phyloP scores from a whole-genome alignment of 2,329 filamentous ascomycete species.

The Epicoccum nigrum region DNA sequence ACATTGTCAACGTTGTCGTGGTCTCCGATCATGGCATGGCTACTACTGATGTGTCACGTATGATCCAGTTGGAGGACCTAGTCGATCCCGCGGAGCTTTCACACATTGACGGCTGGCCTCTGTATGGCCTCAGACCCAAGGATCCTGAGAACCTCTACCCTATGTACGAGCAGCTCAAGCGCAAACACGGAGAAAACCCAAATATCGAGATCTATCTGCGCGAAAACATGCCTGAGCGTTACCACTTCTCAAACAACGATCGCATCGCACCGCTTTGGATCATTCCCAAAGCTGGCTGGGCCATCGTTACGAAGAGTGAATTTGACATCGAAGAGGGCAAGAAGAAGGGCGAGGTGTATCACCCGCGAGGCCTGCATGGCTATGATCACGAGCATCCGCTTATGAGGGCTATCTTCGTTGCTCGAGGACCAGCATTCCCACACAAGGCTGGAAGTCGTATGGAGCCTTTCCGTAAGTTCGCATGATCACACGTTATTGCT shows the following conservation, averaged over 20 bases:
- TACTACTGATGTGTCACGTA: slow-evolving; percentile 77
- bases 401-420: slow-evolving; percentile 95
- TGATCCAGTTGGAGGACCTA: slow-evolving; percentile 89
- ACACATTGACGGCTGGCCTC: slow-evolving; percentile 91
- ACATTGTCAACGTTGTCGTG: slow-evolving; percentile 92
- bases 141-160: slow-evolving; percentile 67
- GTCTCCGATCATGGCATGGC: slow-evolving; percentile 99
- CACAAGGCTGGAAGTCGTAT: slow-evolving; percentile 81
- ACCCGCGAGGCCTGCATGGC: slow-evolving; percentile 85
- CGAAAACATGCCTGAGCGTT: slow-evolving; percentile 89
- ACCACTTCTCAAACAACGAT: slow-evolving; percentile 86
- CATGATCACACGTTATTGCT: too few relatives aligned
- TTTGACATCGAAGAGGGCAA: slow-evolving; percentile 75
- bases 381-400: slow-evolving; percentile 94
- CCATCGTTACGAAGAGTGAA: slow-evolving; percentile 80
- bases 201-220: slow-evolving; percentile 87
- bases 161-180: slow-evolving; percentile 66
- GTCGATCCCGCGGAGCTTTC: slow-evolving; percentile 78
- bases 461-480: slow-evolving; percentile 78
- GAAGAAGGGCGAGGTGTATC: slow-evolving; percentile 70
- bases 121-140: slow-evolving; percentile 86
- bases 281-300: slow-evolving; percentile 90
- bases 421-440: slow-evolving; percentile 88
- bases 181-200: slow-evolving; percentile 65
- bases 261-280: slow-evolving; percentile 96